phyloP scores from a whole-genome alignment of 306 rosid species.

The Cucumis hystrix region DNA sequence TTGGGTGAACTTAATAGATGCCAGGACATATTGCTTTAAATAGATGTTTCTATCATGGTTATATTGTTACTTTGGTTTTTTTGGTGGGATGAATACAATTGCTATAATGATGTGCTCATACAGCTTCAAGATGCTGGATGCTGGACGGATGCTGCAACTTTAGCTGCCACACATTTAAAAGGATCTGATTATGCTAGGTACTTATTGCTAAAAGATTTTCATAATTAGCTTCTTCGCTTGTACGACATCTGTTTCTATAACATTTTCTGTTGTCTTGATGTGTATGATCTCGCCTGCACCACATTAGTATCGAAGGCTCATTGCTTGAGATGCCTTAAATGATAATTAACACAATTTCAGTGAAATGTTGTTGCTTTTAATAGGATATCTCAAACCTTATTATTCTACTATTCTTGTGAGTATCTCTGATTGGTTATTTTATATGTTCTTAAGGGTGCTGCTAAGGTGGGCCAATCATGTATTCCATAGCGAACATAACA shows the following conservation, averaged over 20 bases:
- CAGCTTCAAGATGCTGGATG: slow-evolving; percentile 99
- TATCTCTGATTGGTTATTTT: slow-evolving; percentile 1
- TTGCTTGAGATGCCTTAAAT: background rate
- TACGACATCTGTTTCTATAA: background rate
- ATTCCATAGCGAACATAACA: slow-evolving; percentile 58
- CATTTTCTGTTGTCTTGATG: background rate
- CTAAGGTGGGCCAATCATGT: slow-evolving; percentile 86
- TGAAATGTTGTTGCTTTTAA: background rate
- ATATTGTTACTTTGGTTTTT: background rate
- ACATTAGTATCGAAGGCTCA: background rate
- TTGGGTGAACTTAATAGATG: background rate
- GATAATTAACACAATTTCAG: slow-evolving; percentile 8
- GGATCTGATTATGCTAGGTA: slow-evolving; percentile 99
- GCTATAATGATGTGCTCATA: slow-evolving; percentile 7
- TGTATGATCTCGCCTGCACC: background rate
- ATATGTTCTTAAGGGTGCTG: slow-evolving; percentile 59
- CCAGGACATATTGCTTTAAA: no score
- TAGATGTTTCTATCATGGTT: background rate
- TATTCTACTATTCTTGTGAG: background rate
- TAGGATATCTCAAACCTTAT: background rate
- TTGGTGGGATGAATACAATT: background rate
- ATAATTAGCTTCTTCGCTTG: background rate
- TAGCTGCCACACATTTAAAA: slow-evolving; percentile 85
- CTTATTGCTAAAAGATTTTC: background rate
- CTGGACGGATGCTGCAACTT: slow-evolving; percentile 97